Evolutionary conservation across 768 basidiomycete species (phyloP), one percentile per base, ranked within the genome.

Genomic region (Cubamyces sp.): DNA sequence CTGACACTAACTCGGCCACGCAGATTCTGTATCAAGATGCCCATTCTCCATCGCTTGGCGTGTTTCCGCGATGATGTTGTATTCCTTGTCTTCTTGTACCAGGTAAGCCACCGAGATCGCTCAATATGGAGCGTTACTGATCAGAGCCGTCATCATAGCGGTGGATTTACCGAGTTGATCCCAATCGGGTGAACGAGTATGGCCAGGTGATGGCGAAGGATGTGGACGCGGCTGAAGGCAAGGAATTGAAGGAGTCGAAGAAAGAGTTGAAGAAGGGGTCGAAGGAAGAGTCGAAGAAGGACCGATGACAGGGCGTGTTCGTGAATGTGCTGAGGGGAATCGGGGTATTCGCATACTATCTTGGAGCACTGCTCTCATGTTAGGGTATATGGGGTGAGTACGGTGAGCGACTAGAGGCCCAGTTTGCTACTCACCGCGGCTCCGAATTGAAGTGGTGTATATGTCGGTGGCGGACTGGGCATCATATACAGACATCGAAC

Each of bases 91-190:
- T 92, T 96, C 76, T 74, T 96, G 69, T 96, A 96, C 78, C 95
- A 96, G 85, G 91, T 88, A 74, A 67, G 88, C 62, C 41, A 42
- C 16, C 37, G 25, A 23, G 8, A 28, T 50, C 45, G 47, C 57
- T 8, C 39, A 23, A 43, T 40, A 16, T n/a, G n/a, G 21, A 5
- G 23, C 16, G 26, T 15, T 14, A 58, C 57, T 53, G 45, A 42
- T 59, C 67, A 74, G 60, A 62, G 67, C 46, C 6, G 54, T 51
- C 19, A 25, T 48, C 60, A 61, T 74, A 96, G 91, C 90, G 94
- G 59, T 99, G 92, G 91, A 98, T 98, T 75, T 99, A 99, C 81
- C 88, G 93, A 43, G 83, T 98, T 71, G 97, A 99, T 77, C 91
- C 88, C 68, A 92, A 91, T 68, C 90, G 97, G 68, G 84, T 93